Base-by-base conservation (phyloP, 768 basidiomycete genomes). In the Leccinum fibrillosum region DNA sequence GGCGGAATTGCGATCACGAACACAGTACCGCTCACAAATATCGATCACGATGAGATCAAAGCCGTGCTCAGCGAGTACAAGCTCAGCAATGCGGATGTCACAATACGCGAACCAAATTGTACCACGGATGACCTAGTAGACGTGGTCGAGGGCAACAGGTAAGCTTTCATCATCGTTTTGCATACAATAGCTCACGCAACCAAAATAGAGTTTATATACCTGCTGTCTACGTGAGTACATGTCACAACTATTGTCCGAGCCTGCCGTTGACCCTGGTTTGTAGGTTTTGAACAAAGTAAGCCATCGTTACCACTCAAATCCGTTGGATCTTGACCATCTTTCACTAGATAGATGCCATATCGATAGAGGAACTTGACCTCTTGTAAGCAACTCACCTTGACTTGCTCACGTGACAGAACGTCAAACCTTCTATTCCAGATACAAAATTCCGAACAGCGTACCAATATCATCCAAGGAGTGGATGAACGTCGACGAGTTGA, bases 101-200 rank as follows among this genome's bases (percentile, higher is more conserved):
- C 93, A 7, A 97, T 99, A 64, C 87, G 97, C 52, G 89, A 98
- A 73, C 87, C 92, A 1, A 86, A 87, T 57, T 93, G 91, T 6
- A 98, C 94, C 1, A 85, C 94, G 1, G 97, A 99, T 70, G 97
- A 99, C 71, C 75, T 99, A 10, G 95, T 99, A 49, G 97, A 99
- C 67, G 92, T 98, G 35, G 86, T 98, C 54, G 97, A 99, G 77
- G 97, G 94, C 53, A 98, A 97, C 72, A 79, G 94, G 86, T 86
- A 62, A 57, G 65, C 17, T 44, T 42, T 51, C 26, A 4, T 32
- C 10, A 37, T 5, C 19, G 11, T 7, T 19, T 19, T 51, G 9
- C 45, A 35, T 10, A 42, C 25, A 19, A 4, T 17, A 50, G 15
- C 58, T 64, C 44, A 70, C 42, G 49, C 23, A 23, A 2, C n/a